Evolutionary conservation across 805 yeast species (phyloP), one percentile per base, ranked within the genome.

Genomic region (Groenewaldozyma tartarivorans): DNA sequence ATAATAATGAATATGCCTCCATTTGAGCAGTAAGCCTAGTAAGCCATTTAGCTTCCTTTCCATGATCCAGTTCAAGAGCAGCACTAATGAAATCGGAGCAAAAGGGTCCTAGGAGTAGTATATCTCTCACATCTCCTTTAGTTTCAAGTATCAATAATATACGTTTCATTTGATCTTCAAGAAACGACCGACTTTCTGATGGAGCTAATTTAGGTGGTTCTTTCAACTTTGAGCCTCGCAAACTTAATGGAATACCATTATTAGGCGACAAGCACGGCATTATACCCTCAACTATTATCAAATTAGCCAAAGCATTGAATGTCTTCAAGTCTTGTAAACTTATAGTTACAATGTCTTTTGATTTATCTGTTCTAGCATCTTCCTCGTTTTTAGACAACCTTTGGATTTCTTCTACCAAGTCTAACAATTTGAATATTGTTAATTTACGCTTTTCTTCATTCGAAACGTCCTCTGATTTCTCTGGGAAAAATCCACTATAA

Each of bases 321-420:
- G 75, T 71, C 55, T 78, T 81, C 71, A 90, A 77, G 56, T 92
- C 97, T 51, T 85, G 87, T 6, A 90, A 66, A 0, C 96, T 84
- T 13, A 90, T 79, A 5, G 81, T 42, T 15, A 65, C 50, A 31
- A 62, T 39, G 19, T 53, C 47, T 16, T 39, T 35, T 19, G 24
- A 13, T 16, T 29, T 18, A 4, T 21, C 17, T 17, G 17, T 31
- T 13, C 19, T 31, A 16, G 40, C 7, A 9, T 27, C 35, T 24
- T 24, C 11, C 29, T 24, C 11, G 11, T 24, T 7, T 13, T 24
- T 7, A 5, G 40, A 37, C 20, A 13, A 7, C 20, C n/a, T 13
- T 31, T 38, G 47, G 24, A 43, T 41, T 42, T 40, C 27, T 16
- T 21, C 26, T 3, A 43, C 21, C 13, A n/a, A 16, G 16, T 32